Percentiles rank a stretch among this genome's conserved stretches.
These are phyloP conservation scores for Colletotrichum destructivum DNA, from an alignment of 2,329 filamentous ascomycete species.

Conservation along the genomic window DNA sequence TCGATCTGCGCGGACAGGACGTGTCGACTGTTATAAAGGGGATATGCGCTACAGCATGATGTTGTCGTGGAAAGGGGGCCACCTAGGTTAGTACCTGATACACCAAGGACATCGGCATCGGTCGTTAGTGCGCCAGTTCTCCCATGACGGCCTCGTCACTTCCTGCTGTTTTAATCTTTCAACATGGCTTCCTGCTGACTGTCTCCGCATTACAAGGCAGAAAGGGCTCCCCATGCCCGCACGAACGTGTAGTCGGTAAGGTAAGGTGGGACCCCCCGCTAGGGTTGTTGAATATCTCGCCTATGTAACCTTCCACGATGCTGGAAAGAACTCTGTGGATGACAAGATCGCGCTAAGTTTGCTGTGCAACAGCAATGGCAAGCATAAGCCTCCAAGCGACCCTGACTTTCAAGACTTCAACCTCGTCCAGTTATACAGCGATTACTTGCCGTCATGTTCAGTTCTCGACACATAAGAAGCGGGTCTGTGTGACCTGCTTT, in stretches of 20 bases:
- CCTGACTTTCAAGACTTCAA: not conserved
- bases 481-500: not conserved
- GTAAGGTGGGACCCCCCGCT: not conserved
- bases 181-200: not conserved
- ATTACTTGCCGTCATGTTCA: not conserved
- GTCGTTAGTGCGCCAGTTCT: too few species aligned
- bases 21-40: not conserved
- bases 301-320: not conserved
- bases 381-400: not conserved
- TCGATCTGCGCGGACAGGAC: not conserved
- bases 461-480: not conserved
- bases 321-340: not conserved
- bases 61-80: not conserved
- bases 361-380: conserved; percentile 12
- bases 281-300: not conserved
- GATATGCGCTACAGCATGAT: too few species aligned
- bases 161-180: not conserved
- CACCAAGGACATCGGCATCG: not conserved
- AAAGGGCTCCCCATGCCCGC: not conserved
- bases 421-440: not conserved
- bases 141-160: not conserved
- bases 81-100: not conserved
- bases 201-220: not conserved
- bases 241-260: not conserved
- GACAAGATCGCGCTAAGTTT: conserved; percentile 1